Conservation (phyloP, 495 filamentous ascomycete species). For the Bathelium albidoporum region DNA sequence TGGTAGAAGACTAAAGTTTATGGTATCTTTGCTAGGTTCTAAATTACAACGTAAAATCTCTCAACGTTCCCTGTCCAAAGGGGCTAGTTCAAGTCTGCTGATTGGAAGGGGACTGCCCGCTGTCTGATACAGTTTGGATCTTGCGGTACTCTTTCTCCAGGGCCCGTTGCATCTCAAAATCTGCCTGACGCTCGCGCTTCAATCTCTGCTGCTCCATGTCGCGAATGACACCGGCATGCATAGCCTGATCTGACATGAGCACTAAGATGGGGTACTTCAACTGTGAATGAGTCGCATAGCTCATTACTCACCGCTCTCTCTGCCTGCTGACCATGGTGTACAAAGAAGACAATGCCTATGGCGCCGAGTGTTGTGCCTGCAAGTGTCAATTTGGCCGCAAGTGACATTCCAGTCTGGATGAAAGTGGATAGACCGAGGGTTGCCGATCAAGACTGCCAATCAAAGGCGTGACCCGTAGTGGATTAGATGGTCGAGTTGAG, state of each 20-base stretch:
- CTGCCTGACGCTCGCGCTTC: conserved; percentile 69
- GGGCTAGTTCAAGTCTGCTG: background rate
- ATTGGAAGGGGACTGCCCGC: conserved; percentile 1
- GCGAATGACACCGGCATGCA: conserved; percentile 90
- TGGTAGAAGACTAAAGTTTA: no score
- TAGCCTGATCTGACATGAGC: conserved; percentile 49
- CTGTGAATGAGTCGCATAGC: background rate
- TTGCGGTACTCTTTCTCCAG: conserved; percentile 87
- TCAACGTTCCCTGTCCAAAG: no score
- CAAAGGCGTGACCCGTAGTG: no score
- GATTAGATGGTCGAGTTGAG: no score
- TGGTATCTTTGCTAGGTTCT: no score
- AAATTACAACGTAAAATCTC: no score
- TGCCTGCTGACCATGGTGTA: conserved; percentile 77
- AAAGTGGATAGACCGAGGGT: background rate
- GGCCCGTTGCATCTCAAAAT: conserved; percentile 82
- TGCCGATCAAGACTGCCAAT: no score
- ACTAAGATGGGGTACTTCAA: conserved; percentile 9
- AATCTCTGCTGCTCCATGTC: conserved; percentile 90
- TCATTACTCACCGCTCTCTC: conserved; percentile 64
- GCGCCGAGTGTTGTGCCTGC: conserved; percentile 66
- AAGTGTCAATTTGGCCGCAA: conserved; percentile 77
- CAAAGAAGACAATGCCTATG: conserved; percentile 66
- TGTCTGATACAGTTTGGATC: conserved; percentile 55
- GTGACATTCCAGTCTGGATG: conserved; percentile 54